Evolutionary conservation across 192 early-diverging fungal species (phyloP), one percentile per base, ranked within the genome.

Genomic region (Cladochytrium replicatum): DNA sequence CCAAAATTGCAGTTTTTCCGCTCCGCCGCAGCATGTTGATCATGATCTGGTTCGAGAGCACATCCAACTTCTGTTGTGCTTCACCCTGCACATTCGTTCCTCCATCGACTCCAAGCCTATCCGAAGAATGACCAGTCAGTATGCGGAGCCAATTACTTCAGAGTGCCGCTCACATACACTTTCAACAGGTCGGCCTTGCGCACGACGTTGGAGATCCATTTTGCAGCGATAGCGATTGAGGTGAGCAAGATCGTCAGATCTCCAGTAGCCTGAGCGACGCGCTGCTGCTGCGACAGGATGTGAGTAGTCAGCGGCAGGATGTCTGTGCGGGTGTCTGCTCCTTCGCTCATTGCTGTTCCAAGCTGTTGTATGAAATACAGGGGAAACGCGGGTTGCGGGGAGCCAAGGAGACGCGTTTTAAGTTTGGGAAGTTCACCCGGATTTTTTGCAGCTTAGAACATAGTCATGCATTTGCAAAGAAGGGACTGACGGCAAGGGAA

Each of bases 21-120:
- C 87, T 88, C 22, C 81, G 82, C 53, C 77, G 69, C 55, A 98
- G 75, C 41, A 93, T 77, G 68, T 98, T 95, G 66, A 88, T 81
- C 79, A 98, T 93, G 72, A 98, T 98, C 57, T 98, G 89, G 68
- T 98, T 98, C 41, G 90, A 86, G 48, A 98, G 74, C 23, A 95
- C 85, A 60, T 98, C 94, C 29, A 98, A 76, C 70, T 98, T 98
- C 74, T 98, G 92, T 61, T 86, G 83, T 53, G 89, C 88, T 64
- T 98, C 92, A 44, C 83, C 84, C 66, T 93, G 89, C 29, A 98
- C 79, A 66, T 98, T 98, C 8, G 79, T 78, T 55, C 73, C 68
- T 39, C 88, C 89, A 2, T 91, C 85, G 5, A 91, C 73, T 39
- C 93, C 93, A 27, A 89, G 80, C 46, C 87, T 90, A 34, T 0